Percentiles rank a stretch among this genome's conserved stretches.
These are phyloP conservation scores for Chrysochromulina parva DNA, from an alignment of 78 protist species.

Conservation along the genomic window DNA sequence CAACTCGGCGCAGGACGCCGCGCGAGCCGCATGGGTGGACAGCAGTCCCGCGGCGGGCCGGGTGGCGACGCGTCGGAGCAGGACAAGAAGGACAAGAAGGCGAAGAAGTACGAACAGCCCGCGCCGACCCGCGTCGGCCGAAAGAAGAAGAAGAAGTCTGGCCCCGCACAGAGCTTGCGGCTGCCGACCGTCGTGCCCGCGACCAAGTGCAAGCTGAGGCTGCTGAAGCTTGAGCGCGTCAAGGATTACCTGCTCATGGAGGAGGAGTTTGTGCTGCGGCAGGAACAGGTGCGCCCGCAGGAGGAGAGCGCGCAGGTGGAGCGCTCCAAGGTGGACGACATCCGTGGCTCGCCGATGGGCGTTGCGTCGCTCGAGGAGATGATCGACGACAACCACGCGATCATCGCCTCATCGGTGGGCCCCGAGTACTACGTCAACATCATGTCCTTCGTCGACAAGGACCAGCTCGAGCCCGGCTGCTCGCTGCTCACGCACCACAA, in stretches of 20 bases:
- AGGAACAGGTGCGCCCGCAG: slow-evolving; percentile 86
- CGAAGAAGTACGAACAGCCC: slow-evolving; percentile 79
- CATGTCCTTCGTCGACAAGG: slow-evolving; percentile 97
- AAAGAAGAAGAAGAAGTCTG: slow-evolving; percentile 73
- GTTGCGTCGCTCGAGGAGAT: slow-evolving; percentile 99
- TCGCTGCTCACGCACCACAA: slow-evolving; percentile 91
- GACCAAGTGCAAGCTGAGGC: slow-evolving; percentile 89
- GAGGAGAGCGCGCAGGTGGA: slow-evolving; percentile 83
- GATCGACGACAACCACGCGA: slow-evolving; percentile 98
- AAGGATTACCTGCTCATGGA: slow-evolving; percentile 98
- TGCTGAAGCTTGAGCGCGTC: slow-evolving; percentile 92
- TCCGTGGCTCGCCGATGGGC: slow-evolving; percentile 96
- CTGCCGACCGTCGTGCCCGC: slow-evolving; percentile 83
- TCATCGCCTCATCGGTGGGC: slow-evolving; percentile 81
- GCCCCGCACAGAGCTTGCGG: slow-evolving; percentile 60
- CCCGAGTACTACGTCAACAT: slow-evolving; percentile 98
- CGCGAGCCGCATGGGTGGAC: neutral
- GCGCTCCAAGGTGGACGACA: slow-evolving; percentile 84
- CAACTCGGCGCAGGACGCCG: no score
- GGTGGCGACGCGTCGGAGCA: neutral
- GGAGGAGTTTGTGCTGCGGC: slow-evolving; percentile 95
- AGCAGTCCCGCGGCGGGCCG: neutral
- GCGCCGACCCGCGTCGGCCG: slow-evolving; percentile 86
- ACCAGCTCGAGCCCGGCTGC: slow-evolving; percentile 92
- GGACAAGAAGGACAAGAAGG: slow-evolving; percentile 54